Conservation (phyloP, 1,284 basidiomycete genomes). For the Ceratobasidium sp. region DNA sequence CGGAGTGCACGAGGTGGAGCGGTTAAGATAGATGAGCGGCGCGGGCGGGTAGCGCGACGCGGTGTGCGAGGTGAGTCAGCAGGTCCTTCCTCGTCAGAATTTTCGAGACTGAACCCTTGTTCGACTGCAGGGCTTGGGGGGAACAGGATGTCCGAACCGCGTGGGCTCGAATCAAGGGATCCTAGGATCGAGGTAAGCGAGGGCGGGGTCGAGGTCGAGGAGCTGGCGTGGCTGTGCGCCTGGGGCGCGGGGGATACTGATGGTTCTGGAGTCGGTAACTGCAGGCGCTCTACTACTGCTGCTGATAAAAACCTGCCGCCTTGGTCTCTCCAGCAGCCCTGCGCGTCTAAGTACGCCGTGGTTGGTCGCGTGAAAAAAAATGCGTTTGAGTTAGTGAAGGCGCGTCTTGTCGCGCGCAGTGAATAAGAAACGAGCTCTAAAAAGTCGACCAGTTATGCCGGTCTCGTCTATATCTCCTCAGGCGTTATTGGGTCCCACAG, state of each 20-base stretch:
- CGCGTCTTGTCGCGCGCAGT: conserved; percentile 1
- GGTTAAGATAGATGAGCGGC: not conserved
- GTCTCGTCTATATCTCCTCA: conserved; percentile 42
- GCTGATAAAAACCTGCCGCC: not conserved
- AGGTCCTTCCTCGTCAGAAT: not conserved
- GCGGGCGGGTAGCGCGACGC: not conserved
- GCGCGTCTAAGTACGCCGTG: not conserved
- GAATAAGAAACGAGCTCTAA: conserved; percentile 29
- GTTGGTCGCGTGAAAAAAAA: not conserved
- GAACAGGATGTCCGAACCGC: not conserved
- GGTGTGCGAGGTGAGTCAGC: not conserved
- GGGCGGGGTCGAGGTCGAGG: not conserved
- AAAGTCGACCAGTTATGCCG: conserved; percentile 33
- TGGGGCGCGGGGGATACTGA: conserved; percentile 40
- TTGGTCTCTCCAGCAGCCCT: not conserved
- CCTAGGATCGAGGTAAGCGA: not conserved
- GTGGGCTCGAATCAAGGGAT: not conserved
- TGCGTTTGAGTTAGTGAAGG: not conserved
- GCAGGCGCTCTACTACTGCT: too few species aligned
- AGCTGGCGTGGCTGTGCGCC: not conserved
- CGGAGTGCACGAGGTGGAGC: too few species aligned
- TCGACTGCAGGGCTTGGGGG: not conserved
- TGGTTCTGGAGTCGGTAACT: not conserved
- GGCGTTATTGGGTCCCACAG: not conserved
- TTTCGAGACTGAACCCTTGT: not conserved